phyloP scores from a whole-genome alignment of 2,329 filamentous ascomycete genomes.

The Hypomyces rosellus region DNA sequence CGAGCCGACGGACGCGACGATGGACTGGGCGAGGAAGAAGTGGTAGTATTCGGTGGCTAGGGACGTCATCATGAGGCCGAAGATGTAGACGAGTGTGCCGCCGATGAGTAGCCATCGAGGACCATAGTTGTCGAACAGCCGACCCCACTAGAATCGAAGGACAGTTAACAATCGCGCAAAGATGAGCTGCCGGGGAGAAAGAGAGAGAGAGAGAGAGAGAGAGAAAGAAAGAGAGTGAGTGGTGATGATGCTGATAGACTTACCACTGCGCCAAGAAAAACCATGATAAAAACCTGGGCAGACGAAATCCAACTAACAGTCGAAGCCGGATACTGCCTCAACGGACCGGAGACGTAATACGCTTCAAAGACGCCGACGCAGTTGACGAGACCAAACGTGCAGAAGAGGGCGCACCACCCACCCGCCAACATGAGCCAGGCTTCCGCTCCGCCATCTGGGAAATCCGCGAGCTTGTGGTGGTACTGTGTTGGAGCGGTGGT shows the following conservation, averaged over 20 bases:
- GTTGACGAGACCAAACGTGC: conserved; percentile 40
- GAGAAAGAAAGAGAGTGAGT: too few relatives aligned
- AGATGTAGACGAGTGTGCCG: conserved; percentile 52
- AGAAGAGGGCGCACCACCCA: conserved; percentile 38
- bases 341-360: conserved; percentile 47
- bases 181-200: neutral
- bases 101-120: conserved; percentile 49
- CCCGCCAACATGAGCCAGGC: conserved; percentile 53
- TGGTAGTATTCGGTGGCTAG: conserved; percentile 41
- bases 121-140: conserved; percentile 59
- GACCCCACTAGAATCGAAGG: conserved; percentile 41
- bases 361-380: conserved; percentile 51
- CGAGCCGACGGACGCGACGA: conserved; percentile 36
- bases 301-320: conserved; percentile 56
- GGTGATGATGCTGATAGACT: conserved; percentile 13
- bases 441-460: conserved; percentile 51
- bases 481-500: neutral
- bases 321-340: conserved; percentile 42
- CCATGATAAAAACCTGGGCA: conserved; percentile 42
- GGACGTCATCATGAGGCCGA: conserved; percentile 60
- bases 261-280: conserved; percentile 44
- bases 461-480: conserved; percentile 41
- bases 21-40: conserved; percentile 36
- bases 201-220: too few relatives aligned
- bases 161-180: conserved; percentile 12